Percentiles rank a stretch among this genome's conserved stretches.
Evolutionary conservation across 1,284 basidiomycete species (phyloP).

Genomic region (Microbotryomycetes sp.): DNA sequence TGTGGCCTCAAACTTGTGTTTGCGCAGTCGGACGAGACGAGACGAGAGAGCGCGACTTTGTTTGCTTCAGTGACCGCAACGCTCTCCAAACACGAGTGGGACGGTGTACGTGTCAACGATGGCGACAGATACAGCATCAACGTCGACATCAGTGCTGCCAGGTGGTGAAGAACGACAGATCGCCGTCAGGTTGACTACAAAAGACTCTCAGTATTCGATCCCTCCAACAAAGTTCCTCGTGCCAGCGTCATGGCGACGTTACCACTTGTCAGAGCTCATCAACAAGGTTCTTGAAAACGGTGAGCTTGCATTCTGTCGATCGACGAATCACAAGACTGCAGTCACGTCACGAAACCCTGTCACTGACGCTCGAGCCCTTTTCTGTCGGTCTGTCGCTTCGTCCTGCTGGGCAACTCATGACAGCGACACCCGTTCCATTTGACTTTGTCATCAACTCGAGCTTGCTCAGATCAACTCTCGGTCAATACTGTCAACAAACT

Average conservation of each 20-base stretch:
- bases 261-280: slow-evolving; percentile 94
- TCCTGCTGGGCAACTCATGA: not conserved
- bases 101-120: too few species aligned
- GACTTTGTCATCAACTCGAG: slow-evolving; percentile 85
- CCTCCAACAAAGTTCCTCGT: slow-evolving; percentile 92
- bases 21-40: too few species aligned
- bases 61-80: too few species aligned
- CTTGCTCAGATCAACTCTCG: slow-evolving; percentile 63
- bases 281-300: slow-evolving; percentile 81
- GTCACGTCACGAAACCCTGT: too few species aligned
- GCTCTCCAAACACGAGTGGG: too few species aligned
- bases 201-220: slow-evolving; percentile 64
- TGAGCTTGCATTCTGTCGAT: not conserved
- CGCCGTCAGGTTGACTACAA: slow-evolving; percentile 74
- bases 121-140: not conserved
- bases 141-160: not conserved
- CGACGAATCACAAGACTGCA: not conserved
- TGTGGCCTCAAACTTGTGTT: too few species aligned
- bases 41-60: too few species aligned
- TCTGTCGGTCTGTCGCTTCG: not conserved
- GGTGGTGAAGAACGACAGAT: slow-evolving; percentile 35
- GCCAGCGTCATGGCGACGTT: slow-evolving; percentile 80
- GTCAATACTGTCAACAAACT: slow-evolving; percentile 68
- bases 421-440: slow-evolving; percentile 65
- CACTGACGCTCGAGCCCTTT: too few species aligned